Conservation (phyloP, 768 basidiomycete genomes). For the Naganishia friedmannii region DNA sequence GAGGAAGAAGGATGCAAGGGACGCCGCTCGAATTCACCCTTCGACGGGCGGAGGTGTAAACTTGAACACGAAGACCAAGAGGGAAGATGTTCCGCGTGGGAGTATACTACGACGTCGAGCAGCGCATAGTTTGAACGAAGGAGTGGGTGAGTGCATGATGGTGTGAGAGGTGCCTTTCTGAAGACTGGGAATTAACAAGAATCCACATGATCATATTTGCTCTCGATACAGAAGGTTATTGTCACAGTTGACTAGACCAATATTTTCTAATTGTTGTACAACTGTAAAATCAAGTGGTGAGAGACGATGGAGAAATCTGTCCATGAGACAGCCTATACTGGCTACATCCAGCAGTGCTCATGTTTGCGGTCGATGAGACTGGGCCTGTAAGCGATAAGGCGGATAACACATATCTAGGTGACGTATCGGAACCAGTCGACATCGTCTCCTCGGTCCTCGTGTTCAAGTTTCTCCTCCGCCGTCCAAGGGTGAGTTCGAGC, state of each 20-base stretch:
- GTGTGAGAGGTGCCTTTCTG: too few relatives aligned
- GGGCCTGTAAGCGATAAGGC: neutral
- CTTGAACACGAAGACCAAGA: slow-evolving; percentile 31
- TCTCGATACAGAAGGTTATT: neutral
- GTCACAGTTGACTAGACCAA: neutral
- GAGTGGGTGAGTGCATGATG: too few relatives aligned
- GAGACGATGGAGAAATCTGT: neutral
- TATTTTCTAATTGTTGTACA: slow-evolving; percentile 1
- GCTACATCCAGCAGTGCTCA: neutral
- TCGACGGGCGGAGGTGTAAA: slow-evolving; percentile 35
- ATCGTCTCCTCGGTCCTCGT: slow-evolving; percentile 37
- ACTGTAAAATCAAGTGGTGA: neutral
- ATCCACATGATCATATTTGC: neutral
- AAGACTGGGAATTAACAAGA: too few relatives aligned
- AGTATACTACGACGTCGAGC: too few relatives aligned
- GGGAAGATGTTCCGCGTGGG: slow-evolving; percentile 22
- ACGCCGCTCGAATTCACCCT: slow-evolving; percentile 23
- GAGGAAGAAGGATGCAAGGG: slow-evolving; percentile 30
- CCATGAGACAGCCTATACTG: neutral
- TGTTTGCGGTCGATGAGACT: neutral
- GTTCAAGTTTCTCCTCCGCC: slow-evolving; percentile 31
- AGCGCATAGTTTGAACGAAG: too few relatives aligned
- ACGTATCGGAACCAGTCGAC: slow-evolving; percentile 40
- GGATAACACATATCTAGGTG: slow-evolving; percentile 16
- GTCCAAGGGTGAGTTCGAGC: slow-evolving; percentile 29